Evolutionary conservation across 805 yeast genomes (phyloP).

Genomic region (Candida qinlingensis): DNA sequence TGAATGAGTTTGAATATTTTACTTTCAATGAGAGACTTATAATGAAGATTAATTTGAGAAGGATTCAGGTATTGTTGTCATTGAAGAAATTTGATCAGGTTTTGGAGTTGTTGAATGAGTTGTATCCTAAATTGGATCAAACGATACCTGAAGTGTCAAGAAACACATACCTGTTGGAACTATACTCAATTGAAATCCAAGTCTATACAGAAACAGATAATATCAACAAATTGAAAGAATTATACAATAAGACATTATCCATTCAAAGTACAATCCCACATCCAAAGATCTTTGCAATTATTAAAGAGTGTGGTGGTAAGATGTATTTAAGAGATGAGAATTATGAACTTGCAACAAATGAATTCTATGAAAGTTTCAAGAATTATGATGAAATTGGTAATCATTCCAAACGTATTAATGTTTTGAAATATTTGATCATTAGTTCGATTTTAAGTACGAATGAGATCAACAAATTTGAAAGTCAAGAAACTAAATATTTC

Average conservation of each 20-base stretch:
- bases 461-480: constrained; percentile 29
- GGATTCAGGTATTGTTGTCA: constrained; percentile 33
- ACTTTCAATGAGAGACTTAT: constrained; percentile 35
- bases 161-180: constrained; percentile 50
- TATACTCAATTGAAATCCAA: constrained; percentile 62
- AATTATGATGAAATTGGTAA: constrained; percentile 65
- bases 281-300: constrained; percentile 67
- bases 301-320: constrained; percentile 72
- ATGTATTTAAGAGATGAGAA: constrained; percentile 55
- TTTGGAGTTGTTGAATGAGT: constrained; percentile 27
- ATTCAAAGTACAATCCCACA: constrained; percentile 66
- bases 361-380: constrained; percentile 51
- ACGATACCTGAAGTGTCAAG: constrained; percentile 37
- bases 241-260: constrained; percentile 43
- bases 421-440: constrained; percentile 56
- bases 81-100: constrained; percentile 30
- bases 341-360: constrained; percentile 51
- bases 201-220: constrained; percentile 38
- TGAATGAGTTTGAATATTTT: constrained; percentile 17
- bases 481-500: constrained; percentile 26
- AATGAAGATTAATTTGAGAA: constrained; percentile 42
- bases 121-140: constrained; percentile 36
- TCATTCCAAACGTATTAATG: constrained; percentile 46
- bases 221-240: constrained; percentile 36
- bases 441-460: constrained; percentile 52